These are phyloP conservation scores for Helminthosporium solani DNA, from an alignment of 2,329 filamentous ascomycete genomes.

Conservation along the genomic window DNA sequence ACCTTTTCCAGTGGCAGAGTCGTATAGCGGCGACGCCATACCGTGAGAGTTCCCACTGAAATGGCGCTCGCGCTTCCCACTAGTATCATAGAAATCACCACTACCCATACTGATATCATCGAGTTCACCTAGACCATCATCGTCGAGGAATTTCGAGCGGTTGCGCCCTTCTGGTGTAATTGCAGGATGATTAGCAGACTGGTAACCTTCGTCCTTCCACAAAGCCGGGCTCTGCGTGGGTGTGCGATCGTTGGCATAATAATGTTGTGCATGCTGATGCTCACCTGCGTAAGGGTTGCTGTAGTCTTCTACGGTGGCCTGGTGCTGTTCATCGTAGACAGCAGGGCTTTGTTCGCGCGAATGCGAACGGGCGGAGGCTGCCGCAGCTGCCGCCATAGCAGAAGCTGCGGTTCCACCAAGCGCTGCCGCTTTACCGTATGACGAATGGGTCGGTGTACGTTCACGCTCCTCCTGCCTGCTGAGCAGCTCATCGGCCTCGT, in stretches of 20 bases:
- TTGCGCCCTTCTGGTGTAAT: conserved; percentile 48
- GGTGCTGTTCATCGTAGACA: conserved; percentile 31
- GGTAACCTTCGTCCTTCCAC: conserved; percentile 81
- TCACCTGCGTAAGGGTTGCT: conserved; percentile 35
- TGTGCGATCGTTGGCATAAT: conserved; percentile 25
- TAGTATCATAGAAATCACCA: conserved; percentile 50
- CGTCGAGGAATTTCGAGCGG: conserved; percentile 53
- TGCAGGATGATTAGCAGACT: conserved; percentile 67
- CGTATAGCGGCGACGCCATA: conserved; percentile 85
- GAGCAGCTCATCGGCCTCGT: conserved; percentile 41
- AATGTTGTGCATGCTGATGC: conserved; percentile 31
- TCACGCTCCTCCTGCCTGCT: conserved; percentile 38
- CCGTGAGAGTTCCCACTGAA: conserved; percentile 90
- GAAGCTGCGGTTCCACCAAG: conserved; percentile 53
- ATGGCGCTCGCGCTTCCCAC: conserved; percentile 59
- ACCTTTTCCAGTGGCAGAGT: conserved; percentile 81
- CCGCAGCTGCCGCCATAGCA: conserved; percentile 56
- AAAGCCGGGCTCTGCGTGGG: conserved; percentile 54
- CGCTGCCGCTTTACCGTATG: conserved; percentile 36
- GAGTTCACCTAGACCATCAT: conserved; percentile 57
- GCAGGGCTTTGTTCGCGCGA: conserved; percentile 27
- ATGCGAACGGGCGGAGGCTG: conserved; percentile 43
- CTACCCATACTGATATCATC: conserved; percentile 43
- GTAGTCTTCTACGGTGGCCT: conserved; percentile 42
- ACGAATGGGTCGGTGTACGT: conserved; percentile 33